These are phyloP conservation scores for Phylloporus sp. DNA, from an alignment of 768 basidiomycete genomes.

Conservation along the genomic window DNA sequence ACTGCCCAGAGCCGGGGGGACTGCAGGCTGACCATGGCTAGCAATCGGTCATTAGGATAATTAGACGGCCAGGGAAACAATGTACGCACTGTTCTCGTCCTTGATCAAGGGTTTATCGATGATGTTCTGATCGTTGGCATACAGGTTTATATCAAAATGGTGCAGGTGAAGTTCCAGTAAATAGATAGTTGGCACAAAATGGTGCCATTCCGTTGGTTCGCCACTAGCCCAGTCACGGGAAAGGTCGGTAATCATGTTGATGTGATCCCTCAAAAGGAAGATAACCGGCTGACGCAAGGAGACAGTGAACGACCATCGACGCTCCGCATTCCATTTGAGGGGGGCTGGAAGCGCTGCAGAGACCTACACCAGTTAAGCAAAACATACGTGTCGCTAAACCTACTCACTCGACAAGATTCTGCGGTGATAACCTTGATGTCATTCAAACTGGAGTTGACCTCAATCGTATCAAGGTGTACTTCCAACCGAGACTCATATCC, in stretches of 20 bases:
- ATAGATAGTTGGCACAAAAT: conserved; percentile 84
- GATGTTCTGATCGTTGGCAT: conserved; percentile 95
- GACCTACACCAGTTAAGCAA: conserved; percentile 39
- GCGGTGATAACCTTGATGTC: conserved; percentile 76
- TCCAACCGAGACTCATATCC: conserved; percentile 83
- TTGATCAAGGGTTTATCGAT: conserved; percentile 79
- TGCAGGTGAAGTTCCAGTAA: conserved; percentile 63
- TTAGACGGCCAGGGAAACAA: not conserved
- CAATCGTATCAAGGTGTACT: conserved; percentile 76
- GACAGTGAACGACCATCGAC: conserved; percentile 77
- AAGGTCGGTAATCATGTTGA: conserved; percentile 93
- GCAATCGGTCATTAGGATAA: not conserved
- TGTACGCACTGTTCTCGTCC: conserved; percentile 76
- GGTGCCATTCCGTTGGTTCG: conserved; percentile 72
- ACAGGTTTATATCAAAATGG: conserved; percentile 74
- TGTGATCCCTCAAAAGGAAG: conserved; percentile 85
- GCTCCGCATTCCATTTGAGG: conserved; percentile 73
- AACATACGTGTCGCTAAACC: conserved; percentile 11
- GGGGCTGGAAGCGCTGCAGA: conserved; percentile 76
- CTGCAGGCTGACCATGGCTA: conserved; percentile 69
- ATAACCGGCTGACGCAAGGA: conserved; percentile 68
- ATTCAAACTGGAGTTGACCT: conserved; percentile 81
- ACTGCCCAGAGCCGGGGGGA: conserved; percentile 53
- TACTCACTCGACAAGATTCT: conserved; percentile 68
- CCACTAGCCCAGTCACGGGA: conserved; percentile 88